A percentile compares a stretch with the other conserved stretches of the same genome.
phyloP scores from a whole-genome alignment of 768 basidiomycete species.

The Suillus placidus region DNA sequence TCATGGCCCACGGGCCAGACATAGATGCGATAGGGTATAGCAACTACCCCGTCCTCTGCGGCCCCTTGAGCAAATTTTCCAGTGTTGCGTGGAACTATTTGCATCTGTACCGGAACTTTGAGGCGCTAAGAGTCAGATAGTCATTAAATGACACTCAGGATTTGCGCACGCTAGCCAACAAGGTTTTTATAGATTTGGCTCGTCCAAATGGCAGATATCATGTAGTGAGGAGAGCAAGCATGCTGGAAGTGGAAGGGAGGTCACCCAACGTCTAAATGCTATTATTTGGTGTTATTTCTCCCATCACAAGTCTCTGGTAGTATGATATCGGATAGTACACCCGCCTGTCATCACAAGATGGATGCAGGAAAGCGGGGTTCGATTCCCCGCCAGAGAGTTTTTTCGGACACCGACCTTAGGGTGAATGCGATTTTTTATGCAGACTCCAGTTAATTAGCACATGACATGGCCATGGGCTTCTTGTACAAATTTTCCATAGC shows the following conservation, averaged over 20 bases:
- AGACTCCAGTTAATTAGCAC: too few relatives aligned
- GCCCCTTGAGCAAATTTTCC: background rate
- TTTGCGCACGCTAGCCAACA: background rate
- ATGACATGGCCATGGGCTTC: background rate
- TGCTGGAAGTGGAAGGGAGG: too few relatives aligned
- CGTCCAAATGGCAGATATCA: background rate
- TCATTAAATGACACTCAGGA: background rate
- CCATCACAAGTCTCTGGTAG: conserved; percentile 21
- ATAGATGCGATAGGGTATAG: background rate
- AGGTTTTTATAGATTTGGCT: background rate
- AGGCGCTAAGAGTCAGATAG: background rate
- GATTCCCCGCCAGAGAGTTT: conserved; percentile 36
- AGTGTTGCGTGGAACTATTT: background rate
- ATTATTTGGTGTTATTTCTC: background rate
- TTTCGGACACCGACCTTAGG: background rate
- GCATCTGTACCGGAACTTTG: background rate
- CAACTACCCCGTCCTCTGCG: background rate
- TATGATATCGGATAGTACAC: conserved; percentile 46
- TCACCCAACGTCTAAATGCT: too few relatives aligned
- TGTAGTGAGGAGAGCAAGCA: background rate
- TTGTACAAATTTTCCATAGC: background rate
- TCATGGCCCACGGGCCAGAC: background rate
- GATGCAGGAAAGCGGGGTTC: conserved; percentile 35
- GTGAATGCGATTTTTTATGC: background rate
- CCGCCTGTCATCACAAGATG: conserved; percentile 36